phyloP scores from a whole-genome alignment of 768 basidiomycete genomes.

The Leccinellum luteum region DNA sequence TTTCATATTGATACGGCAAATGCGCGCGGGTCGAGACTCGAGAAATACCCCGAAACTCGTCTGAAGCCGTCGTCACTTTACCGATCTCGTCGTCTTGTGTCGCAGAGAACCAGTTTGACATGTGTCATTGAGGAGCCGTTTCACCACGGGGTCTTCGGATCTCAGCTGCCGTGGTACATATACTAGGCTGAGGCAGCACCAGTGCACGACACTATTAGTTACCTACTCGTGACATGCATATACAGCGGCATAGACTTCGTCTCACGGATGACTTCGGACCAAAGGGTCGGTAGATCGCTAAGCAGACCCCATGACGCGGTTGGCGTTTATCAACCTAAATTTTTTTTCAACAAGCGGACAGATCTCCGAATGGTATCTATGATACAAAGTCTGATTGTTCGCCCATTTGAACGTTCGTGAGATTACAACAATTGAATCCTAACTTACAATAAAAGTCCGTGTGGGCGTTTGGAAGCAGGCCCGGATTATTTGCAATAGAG shows the following conservation, averaged over 20 bases:
- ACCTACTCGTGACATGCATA: background rate
- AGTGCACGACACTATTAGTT: background rate
- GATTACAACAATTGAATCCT: background rate
- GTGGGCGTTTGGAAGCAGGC: background rate
- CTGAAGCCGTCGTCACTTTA: background rate
- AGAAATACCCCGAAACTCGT: conserved; percentile 2
- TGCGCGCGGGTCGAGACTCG: background rate
- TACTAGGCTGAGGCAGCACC: background rate
- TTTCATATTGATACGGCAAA: background rate
- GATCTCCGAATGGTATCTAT: background rate
- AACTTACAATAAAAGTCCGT: background rate
- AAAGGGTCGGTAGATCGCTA: background rate
- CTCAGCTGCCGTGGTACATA: background rate
- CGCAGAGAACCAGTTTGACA: conserved; percentile 2
- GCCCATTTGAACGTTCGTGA: background rate
- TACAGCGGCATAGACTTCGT: background rate
- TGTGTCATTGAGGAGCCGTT: conserved; percentile 5
- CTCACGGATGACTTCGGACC: background rate
- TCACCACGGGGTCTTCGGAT: background rate
- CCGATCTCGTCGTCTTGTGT: background rate
- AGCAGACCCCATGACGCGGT: background rate
- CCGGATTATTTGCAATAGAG: background rate
- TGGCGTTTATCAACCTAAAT: background rate
- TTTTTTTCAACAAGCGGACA: background rate
- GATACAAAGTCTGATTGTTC: background rate